phyloP scores from a whole-genome alignment of 2,329 filamentous ascomycete genomes.

The Arthrobotrys iridis region DNA sequence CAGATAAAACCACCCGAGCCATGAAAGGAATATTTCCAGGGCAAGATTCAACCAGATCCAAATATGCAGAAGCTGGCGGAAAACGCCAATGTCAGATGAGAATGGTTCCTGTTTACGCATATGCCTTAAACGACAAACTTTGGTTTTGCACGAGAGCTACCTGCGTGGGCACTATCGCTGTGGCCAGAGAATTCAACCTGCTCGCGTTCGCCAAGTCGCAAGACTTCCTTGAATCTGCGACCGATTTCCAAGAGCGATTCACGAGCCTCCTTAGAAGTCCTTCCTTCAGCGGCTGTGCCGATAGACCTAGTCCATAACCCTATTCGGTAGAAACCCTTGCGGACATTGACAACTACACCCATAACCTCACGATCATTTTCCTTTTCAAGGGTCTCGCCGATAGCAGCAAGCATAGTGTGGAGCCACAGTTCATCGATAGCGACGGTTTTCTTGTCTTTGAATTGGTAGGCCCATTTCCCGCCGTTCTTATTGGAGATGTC shows the following conservation, averaged over 20 bases:
- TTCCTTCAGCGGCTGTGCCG: conserved; percentile 81
- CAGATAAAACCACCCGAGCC: conserved; percentile 13
- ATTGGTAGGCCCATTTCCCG: conserved; percentile 98
- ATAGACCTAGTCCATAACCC: conserved; percentile 97
- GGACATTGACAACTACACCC: conserved; percentile 98
- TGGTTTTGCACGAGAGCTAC: conserved; percentile 93
- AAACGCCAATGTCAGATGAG: conserved; percentile 15
- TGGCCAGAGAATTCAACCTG: conserved; percentile 94
- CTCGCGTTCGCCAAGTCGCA: conserved; percentile 80
- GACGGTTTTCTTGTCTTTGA: conserved; percentile 92
- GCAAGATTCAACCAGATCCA: conserved; percentile 4
- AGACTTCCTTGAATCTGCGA: conserved; percentile 87
- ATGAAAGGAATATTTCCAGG: neutral
- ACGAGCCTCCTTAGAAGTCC: conserved; percentile 81
- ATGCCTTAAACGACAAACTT: conserved; percentile 80
- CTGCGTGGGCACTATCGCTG: conserved; percentile 89
- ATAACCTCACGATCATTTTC: conserved; percentile 94
- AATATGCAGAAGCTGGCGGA: neutral
- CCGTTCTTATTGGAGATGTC: conserved; percentile 98
- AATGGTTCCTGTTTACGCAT: neutral
- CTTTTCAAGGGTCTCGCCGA: conserved; percentile 95
- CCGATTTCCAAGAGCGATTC: conserved; percentile 87
- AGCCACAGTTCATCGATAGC: conserved; percentile 97
- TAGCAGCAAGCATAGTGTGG: conserved; percentile 93
- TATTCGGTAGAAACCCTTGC: conserved; percentile 97